phyloP scores from a whole-genome alignment of 164 flowering plant species.

The Nymphaea thermarum region DNA sequence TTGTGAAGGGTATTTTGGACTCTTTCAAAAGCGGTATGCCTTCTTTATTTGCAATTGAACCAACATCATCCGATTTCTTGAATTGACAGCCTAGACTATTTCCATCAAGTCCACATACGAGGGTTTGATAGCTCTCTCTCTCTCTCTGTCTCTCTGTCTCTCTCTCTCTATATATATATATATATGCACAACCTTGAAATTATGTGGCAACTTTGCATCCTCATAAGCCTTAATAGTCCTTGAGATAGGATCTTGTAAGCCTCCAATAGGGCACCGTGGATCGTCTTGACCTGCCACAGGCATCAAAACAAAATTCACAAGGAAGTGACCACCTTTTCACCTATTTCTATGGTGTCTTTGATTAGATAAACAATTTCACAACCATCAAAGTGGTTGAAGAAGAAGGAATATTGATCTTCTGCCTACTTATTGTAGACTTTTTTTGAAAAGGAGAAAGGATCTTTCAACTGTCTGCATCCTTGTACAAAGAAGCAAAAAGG shows the following conservation, averaged over 20 bases:
- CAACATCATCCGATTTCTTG: too few species aligned
- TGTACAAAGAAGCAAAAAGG: background rate
- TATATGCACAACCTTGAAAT: constrained; percentile 43
- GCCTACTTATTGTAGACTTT: background rate
- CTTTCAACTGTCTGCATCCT: background rate
- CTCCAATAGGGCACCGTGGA: constrained; percentile 79
- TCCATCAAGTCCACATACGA: too few species aligned
- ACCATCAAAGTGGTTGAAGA: background rate
- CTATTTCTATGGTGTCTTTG: background rate
- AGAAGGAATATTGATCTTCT: background rate
- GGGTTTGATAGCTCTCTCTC: background rate
- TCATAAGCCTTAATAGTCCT: constrained; percentile 37
- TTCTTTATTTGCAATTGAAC: too few species aligned
- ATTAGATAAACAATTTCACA: background rate
- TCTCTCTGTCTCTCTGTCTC: background rate
- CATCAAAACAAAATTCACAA: background rate
- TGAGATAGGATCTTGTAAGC: constrained; percentile 38
- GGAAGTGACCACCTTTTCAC: background rate
- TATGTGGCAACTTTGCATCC: constrained; percentile 30
- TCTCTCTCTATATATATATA: background rate
- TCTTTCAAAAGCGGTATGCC: too few species aligned
- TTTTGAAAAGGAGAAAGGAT: background rate
- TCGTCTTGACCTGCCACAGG: constrained; percentile 60
- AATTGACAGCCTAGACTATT: too few species aligned
- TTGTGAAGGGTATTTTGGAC: too few species aligned